Percentiles rank a stretch among this genome's conserved stretches.
These are phyloP conservation scores for Plasmopara muralis DNA, from an alignment of 352 stramenopile genomes.

Conservation along the genomic window DNA sequence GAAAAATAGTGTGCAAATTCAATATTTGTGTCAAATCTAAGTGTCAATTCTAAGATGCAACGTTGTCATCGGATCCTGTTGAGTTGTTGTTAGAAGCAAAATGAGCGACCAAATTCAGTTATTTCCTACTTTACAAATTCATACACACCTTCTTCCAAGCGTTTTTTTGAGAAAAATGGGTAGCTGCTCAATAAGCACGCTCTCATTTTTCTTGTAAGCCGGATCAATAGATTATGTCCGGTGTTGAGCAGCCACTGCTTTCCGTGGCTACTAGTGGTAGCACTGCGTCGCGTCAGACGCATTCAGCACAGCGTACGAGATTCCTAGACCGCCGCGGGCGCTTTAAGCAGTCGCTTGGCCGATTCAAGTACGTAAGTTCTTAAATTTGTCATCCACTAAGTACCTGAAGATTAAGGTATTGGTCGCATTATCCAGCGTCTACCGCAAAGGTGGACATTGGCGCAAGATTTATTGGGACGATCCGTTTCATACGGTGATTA, in stretches of 20 bases:
- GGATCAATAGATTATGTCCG: conserved; percentile 14
- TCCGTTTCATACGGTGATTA: conserved; percentile 83
- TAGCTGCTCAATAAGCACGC: not conserved
- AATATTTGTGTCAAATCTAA: too few relatives aligned
- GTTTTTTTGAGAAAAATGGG: too few relatives aligned
- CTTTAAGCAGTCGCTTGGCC: conserved; percentile 66
- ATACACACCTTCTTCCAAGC: too few relatives aligned
- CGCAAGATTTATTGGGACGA: conserved; percentile 80
- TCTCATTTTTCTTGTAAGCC: conserved; percentile 3
- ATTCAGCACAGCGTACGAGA: conserved; percentile 12
- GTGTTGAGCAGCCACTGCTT: conserved; percentile 33
- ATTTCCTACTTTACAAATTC: too few relatives aligned
- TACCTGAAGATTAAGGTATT: not conserved
- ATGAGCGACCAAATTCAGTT: too few relatives aligned
- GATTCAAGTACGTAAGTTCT: conserved; percentile 48
- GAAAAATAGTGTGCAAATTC: too few relatives aligned
- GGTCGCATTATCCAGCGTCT: conserved; percentile 27
- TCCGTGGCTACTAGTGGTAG: conserved; percentile 18
- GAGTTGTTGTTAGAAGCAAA: too few relatives aligned
- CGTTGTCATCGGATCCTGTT: too few relatives aligned
- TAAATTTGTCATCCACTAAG: not conserved
- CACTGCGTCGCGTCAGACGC: conserved; percentile 3
- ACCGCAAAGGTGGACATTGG: conserved; percentile 70
- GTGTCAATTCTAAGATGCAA: too few relatives aligned
- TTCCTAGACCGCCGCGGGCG: conserved; percentile 60